phyloP scores from a whole-genome alignment of 306 rosid genomes.

The Castanea crenata region DNA sequence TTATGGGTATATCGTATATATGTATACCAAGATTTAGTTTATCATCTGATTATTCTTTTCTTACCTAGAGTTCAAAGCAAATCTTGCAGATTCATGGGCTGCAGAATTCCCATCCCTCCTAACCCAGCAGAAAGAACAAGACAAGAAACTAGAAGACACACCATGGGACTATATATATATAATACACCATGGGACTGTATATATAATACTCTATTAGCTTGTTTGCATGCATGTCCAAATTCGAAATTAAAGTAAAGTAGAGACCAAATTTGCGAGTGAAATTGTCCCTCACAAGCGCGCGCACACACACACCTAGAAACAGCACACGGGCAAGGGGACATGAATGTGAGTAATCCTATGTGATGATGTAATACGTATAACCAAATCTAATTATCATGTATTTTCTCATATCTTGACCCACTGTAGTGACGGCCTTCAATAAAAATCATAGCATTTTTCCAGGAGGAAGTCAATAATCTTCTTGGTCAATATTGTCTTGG shows the following conservation, averaged over 20 bases:
- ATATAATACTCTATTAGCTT: background rate
- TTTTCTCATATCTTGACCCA: background rate
- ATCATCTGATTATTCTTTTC: too few species aligned
- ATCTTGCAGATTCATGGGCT: too few species aligned
- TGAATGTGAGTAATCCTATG: background rate
- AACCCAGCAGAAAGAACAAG: too few species aligned
- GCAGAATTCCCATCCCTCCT: too few species aligned
- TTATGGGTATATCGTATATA: background rate
- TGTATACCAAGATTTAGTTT: background rate
- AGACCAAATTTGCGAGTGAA: background rate
- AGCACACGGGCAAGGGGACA: background rate
- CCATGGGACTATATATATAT: background rate
- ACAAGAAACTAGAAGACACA: too few species aligned
- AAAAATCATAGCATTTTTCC: too few species aligned
- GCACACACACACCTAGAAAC: background rate
- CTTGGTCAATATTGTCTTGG: background rate
- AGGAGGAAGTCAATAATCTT: too few species aligned
- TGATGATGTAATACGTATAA: background rate
- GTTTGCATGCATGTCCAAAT: background rate
- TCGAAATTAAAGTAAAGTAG: background rate
- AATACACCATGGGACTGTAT: background rate
- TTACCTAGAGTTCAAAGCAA: too few species aligned
- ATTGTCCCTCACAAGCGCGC: background rate
- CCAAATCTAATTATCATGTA: background rate
- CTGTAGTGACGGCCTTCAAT: background rate